Percentiles rank a stretch among this genome's conserved stretches.
Conservation (phyloP, 805 yeast species). For the Candida adriatica region DNA sequence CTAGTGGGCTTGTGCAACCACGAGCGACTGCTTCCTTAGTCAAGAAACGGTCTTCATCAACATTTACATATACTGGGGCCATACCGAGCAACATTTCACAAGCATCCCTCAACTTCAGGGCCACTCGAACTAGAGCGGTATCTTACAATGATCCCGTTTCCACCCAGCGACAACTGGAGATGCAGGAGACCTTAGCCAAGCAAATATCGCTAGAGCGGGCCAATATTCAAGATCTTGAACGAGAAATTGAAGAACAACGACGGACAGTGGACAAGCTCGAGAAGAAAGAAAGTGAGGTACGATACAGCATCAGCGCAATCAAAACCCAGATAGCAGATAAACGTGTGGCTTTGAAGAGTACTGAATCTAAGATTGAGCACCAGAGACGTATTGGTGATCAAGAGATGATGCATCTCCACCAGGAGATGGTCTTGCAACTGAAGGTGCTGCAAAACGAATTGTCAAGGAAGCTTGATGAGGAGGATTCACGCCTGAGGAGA, state of each 20-base stretch:
- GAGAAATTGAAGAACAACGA: slow-evolving; percentile 6
- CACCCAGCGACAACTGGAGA: slow-evolving; percentile 9
- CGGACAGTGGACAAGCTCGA: slow-evolving; percentile 6
- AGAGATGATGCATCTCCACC: slow-evolving; percentile 11
- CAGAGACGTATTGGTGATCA: slow-evolving; percentile 1
- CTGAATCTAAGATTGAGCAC: slow-evolving; percentile 10
- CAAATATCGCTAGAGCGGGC: slow-evolving; percentile 8
- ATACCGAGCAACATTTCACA: too few species aligned
- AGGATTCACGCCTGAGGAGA: slow-evolving; percentile 18
- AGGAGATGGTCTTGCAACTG: slow-evolving; percentile 9
- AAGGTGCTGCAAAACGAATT: slow-evolving; percentile 25
- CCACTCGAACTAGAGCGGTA: too few species aligned
- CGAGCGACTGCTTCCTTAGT: too few species aligned
- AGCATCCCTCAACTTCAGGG: too few species aligned
- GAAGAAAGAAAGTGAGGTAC: slow-evolving; percentile 1
- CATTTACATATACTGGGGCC: too few species aligned
- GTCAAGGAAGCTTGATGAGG: slow-evolving; percentile 28
- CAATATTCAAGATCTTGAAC: slow-evolving; percentile 7
- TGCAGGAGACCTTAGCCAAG: slow-evolving; percentile 8
- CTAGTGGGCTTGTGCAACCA: too few species aligned
- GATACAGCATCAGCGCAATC: slow-evolving; percentile 4
- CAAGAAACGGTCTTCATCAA: too few species aligned
- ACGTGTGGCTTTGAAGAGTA: slow-evolving; percentile 10
- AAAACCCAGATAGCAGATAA: slow-evolving; percentile 12
- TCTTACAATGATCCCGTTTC: slow-evolving; percentile 13